Conservation (phyloP, 345 rosid species). For the Pistacia vera region DNA sequence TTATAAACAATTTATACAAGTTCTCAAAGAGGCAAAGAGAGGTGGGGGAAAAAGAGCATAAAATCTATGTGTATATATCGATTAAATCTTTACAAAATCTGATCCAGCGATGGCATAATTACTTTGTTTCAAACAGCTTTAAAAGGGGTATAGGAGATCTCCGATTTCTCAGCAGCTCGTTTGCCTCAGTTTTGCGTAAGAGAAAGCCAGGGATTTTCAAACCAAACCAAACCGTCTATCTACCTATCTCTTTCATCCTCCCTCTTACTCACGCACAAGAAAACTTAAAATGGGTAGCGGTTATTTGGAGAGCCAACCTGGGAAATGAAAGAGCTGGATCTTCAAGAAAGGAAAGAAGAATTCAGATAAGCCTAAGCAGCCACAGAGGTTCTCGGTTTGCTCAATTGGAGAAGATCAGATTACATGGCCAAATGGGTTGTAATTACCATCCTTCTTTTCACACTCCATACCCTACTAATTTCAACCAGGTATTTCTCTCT, state of each 20-base stretch:
- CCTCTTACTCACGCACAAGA: not conserved
- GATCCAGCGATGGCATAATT: conserved; percentile 94
- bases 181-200: conserved; percentile 18
- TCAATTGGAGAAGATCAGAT: conserved; percentile 86
- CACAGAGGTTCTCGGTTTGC: conserved; percentile 99
- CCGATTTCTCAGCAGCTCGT: conserved; percentile 32
- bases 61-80: conserved; percentile 66
- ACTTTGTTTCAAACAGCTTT: conserved; percentile 43
- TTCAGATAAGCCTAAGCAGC: conserved; percentile 87
- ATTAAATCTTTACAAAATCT: conserved; percentile 77
- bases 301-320: conserved; percentile 76
- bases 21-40: not conserved
- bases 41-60: conserved; percentile 38
- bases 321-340: conserved; percentile 53
- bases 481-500: conserved; percentile 58
- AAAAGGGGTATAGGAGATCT: conserved; percentile 52
- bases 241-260: conserved; percentile 13
- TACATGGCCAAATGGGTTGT: conserved; percentile 57
- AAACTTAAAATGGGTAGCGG: conserved; percentile 61
- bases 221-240: conserved; percentile 26
- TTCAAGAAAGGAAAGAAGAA: conserved; percentile 74
- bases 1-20: too few species aligned
- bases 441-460: conserved; percentile 44
- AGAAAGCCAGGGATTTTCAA: conserved; percentile 32
- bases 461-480: conserved; percentile 45